phyloP scores from a whole-genome alignment of 2,329 filamentous ascomycete species.

The Knufia fluminis region DNA sequence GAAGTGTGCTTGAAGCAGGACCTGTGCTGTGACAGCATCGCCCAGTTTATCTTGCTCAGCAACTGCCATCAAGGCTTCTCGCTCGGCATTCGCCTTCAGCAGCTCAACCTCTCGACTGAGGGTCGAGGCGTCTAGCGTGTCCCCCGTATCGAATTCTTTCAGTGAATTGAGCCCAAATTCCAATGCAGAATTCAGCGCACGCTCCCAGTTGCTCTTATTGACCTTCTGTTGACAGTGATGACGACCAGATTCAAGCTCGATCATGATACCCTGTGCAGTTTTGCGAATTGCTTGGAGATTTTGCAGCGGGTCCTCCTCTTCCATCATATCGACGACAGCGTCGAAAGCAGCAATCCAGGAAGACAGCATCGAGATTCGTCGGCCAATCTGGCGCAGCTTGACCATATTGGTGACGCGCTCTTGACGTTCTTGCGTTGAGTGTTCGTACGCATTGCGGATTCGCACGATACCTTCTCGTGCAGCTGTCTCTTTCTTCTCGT shows the following conservation, averaged over 20 bases:
- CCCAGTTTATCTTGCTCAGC: slow-evolving; percentile 75
- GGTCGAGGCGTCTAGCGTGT: slow-evolving; percentile 59
- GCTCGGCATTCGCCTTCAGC: slow-evolving; percentile 70
- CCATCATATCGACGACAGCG: slow-evolving; percentile 61
- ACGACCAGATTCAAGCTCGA: slow-evolving; percentile 80
- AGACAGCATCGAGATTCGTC: slow-evolving; percentile 75
- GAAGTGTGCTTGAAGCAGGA: slow-evolving; percentile 81
- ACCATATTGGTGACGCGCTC: slow-evolving; percentile 74
- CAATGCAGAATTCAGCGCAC: slow-evolving; percentile 75
- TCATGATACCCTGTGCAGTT: slow-evolving; percentile 76
- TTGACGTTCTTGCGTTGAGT: slow-evolving; percentile 65
- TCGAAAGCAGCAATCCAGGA: slow-evolving; percentile 93
- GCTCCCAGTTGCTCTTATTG: slow-evolving; percentile 75
- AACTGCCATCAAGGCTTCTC: slow-evolving; percentile 67
- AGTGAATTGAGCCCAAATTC: slow-evolving; percentile 77
- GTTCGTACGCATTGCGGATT: slow-evolving; percentile 73
- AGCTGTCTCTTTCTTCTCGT: slow-evolving; percentile 69
- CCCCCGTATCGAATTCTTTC: slow-evolving; percentile 56
- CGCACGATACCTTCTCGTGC: slow-evolving; percentile 70
- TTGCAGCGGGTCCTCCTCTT: slow-evolving; percentile 56
- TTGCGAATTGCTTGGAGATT: slow-evolving; percentile 70
- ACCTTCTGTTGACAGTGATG: slow-evolving; percentile 84
- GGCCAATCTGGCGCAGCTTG: slow-evolving; percentile 71
- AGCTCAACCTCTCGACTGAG: slow-evolving; percentile 76
- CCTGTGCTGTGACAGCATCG: slow-evolving; percentile 69